Evolutionary conservation across 2,329 filamentous ascomycete species (phyloP).

Genomic region (Hypocrella siamensis): DNA sequence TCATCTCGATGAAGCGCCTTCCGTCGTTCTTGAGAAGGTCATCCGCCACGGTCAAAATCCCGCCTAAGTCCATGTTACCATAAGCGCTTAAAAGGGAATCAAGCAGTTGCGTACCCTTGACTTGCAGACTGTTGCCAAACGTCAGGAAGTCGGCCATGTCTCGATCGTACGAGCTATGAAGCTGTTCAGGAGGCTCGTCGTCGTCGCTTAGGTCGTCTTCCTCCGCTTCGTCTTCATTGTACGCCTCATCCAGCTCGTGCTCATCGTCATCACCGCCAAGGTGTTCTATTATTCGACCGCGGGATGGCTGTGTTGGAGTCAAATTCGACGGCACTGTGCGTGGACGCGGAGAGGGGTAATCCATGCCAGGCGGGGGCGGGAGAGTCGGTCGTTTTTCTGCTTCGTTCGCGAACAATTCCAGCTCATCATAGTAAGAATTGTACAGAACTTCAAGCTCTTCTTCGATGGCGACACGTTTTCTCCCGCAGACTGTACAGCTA

Average conservation of each 20-base stretch:
- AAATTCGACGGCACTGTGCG: slow-evolving; percentile 42
- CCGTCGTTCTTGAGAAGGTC: slow-evolving; percentile 97
- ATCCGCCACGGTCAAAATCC: slow-evolving; percentile 95
- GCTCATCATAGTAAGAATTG: slow-evolving; percentile 94
- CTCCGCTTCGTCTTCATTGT: slow-evolving; percentile 36
- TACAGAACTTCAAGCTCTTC: slow-evolving; percentile 96
- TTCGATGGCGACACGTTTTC: slow-evolving; percentile 92
- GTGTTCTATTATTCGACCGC: slow-evolving; percentile 58
- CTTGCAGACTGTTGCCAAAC: slow-evolving; percentile 92
- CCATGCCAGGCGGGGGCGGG: slow-evolving; percentile 30
- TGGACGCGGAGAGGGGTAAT: slow-evolving; percentile 44
- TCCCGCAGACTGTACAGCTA: slow-evolving; percentile 91
- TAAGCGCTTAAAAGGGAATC: slow-evolving; percentile 25
- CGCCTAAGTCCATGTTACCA: slow-evolving; percentile 51
- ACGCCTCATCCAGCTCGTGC: slow-evolving; percentile 35
- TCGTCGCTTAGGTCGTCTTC: slow-evolving; percentile 45
- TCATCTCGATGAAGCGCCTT: slow-evolving; percentile 99
- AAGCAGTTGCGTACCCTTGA: slow-evolving; percentile 53
- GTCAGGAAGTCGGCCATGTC: slow-evolving; percentile 81
- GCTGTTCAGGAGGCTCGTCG: slow-evolving; percentile 52
- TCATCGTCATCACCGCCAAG: slow-evolving; percentile 39
- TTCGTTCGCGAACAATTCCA: slow-evolving; percentile 92
- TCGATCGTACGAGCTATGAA: slow-evolving; percentile 46
- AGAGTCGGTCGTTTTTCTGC: slow-evolving; percentile 45
- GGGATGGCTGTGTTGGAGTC: slow-evolving; percentile 52